These are phyloP conservation scores for Euphorbia celastroides DNA, from an alignment of 441 rosid genomes.

Conservation along the genomic window DNA sequence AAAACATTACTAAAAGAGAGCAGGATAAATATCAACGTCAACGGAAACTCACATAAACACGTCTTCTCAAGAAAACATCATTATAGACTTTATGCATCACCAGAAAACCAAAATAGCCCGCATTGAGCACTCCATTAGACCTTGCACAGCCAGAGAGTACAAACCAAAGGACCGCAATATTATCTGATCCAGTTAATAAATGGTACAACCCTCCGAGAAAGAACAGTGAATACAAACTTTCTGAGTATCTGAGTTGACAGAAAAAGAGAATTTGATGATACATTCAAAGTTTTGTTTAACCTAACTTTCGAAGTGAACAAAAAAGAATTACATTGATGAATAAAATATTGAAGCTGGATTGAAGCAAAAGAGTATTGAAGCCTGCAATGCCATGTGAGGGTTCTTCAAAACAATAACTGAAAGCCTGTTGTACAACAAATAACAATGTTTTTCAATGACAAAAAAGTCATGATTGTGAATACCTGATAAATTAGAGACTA, in stretches of 20 bases:
- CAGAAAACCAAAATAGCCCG: constrained; percentile 86
- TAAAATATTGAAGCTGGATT: constrained; percentile 91
- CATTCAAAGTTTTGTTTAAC: neutral
- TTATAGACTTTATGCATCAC: constrained; percentile 68
- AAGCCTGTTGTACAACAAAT: constrained; percentile 45
- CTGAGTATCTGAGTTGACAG: constrained; percentile 68
- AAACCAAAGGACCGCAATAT: constrained; percentile 64
- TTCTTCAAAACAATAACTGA: constrained; percentile 67
- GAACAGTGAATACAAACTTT: constrained; percentile 70
- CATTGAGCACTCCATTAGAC: constrained; percentile 89
- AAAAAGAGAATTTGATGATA: neutral
- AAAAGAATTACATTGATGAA: constrained; percentile 63
- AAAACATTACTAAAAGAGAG: neutral
- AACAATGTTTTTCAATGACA: constrained; percentile 6
- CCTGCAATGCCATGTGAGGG: constrained; percentile 50
- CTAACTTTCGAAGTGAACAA: neutral
- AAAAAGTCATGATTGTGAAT: neutral
- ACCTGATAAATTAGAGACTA: neutral
- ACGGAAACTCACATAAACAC: constrained; percentile 44
- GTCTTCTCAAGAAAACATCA: constrained; percentile 44
- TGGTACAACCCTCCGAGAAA: constrained; percentile 77
- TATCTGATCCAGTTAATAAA: constrained; percentile 53
- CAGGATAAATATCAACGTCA: neutral
- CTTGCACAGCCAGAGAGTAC: constrained; percentile 84
- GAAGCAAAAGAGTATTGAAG: constrained; percentile 77